Evolutionary conservation across 495 filamentous ascomycete species (phyloP), one percentile per base, ranked within the genome.

Genomic region (Penicillium coffeae): DNA sequence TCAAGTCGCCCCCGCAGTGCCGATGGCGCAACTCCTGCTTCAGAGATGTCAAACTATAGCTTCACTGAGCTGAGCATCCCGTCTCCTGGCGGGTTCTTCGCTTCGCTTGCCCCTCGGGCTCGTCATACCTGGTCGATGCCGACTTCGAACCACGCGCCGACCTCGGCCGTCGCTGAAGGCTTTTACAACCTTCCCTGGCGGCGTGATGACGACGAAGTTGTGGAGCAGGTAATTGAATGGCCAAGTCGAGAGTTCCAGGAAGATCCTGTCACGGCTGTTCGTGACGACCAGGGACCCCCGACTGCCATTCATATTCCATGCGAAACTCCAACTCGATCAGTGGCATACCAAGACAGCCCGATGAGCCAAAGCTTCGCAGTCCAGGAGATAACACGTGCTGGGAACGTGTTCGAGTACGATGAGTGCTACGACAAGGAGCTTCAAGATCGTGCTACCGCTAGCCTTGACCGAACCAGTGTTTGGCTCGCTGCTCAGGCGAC

Each of bases 51-150:
- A 6, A 62, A 63, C 1, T 77, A 77, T 57, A 80, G 79, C 45
- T 75, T 91, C 47, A 85, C 82, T 50, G 73, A 77, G 64, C 71
- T 95, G 46, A 83, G 89, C 42, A 89, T 96, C 40, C 90, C 90
- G 2, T 95, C 90, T 1, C 90, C 90, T 0, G 87, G 89, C 20
- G 88, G 87, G 0, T 95, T 96, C 74, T 96, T 96, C 64, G 85
- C 88, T 15, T 89, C 87, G 0, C 76, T 96, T 14, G 85, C 79
- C 13, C 74, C 80, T 1, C 77, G 81, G 40, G 81, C 83, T 22
- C 78, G 89, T 43, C 82, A 86, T 58, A 93, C 90, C 3, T 96
- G 90, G 90, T 73, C 74, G 2, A 58, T 73, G 32, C 75, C 77
- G 10, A 20, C 54, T 36, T 56, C 47, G 8, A 67, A 62, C 18